Evolutionary conservation across 140 eudicot species (phyloP).

Genomic region (Flaveria floridana): DNA sequence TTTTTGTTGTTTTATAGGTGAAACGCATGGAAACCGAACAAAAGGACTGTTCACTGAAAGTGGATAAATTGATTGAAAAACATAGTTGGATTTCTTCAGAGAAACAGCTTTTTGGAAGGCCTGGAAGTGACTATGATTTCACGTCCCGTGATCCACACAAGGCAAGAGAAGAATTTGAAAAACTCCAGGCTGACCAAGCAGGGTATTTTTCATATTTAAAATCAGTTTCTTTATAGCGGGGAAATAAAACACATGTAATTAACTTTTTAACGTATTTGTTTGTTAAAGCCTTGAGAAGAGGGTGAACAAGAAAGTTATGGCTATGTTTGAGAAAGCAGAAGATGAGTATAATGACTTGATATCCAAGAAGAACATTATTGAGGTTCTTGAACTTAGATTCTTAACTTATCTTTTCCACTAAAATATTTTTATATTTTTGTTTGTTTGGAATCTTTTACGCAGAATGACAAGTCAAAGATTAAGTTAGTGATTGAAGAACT

Average conservation of each 20-base stretch:
- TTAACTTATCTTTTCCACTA: background rate
- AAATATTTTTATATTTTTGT: background rate
- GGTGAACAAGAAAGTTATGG: slow-evolving; percentile 97
- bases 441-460: slow-evolving; percentile 18
- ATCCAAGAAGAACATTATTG: slow-evolving; percentile 88
- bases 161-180: slow-evolving; percentile 62
- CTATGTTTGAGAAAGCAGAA: slow-evolving; percentile 99
- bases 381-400: slow-evolving; percentile 50
- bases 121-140: slow-evolving; percentile 93
- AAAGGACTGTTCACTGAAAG: slow-evolving; percentile 74
- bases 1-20: slow-evolving; percentile 49
- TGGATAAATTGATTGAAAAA: slow-evolving; percentile 79
- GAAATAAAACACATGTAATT: slow-evolving; percentile 17
- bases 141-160: slow-evolving; percentile 70
- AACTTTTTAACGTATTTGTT: slow-evolving; percentile 22
- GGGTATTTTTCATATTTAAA: slow-evolving; percentile 40
- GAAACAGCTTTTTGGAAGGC: slow-evolving; percentile 92
- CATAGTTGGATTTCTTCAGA: slow-evolving; percentile 91
- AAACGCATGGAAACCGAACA: slow-evolving; percentile 95
- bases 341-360: slow-evolving; percentile 93
- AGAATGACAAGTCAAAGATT: slow-evolving; percentile 96
- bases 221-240: background rate
- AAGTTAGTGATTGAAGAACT: slow-evolving; percentile 92
- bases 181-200: slow-evolving; percentile 81
- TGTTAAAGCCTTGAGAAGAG: slow-evolving; percentile 85